phyloP scores from a whole-genome alignment of 495 filamentous ascomycete species.

The Podospora pseudocomata region DNA sequence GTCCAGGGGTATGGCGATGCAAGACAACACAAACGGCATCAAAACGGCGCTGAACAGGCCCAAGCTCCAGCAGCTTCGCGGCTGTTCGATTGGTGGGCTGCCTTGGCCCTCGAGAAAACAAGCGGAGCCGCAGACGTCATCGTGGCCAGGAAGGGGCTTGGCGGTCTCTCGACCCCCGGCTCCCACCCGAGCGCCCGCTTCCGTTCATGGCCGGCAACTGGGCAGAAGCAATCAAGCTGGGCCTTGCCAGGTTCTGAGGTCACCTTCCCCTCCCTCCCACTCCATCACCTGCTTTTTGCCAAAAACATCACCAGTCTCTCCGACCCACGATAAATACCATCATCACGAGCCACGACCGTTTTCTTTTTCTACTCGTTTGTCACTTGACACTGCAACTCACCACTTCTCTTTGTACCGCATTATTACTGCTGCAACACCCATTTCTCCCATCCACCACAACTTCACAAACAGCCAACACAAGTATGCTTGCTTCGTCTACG shows the following conservation, averaged over 20 bases:
- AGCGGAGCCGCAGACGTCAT: background rate
- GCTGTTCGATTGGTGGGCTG: background rate
- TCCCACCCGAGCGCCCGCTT: background rate
- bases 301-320: background rate
- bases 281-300: slow-evolving; percentile 9
- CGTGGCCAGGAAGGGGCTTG: background rate
- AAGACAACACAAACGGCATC: background rate
- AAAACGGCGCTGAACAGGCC: background rate
- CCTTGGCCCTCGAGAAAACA: background rate
- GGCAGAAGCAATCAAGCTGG: background rate
- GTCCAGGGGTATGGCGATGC: too few species aligned
- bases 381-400: background rate
- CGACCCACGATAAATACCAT: slow-evolving; percentile 1
- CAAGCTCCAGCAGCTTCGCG: background rate
- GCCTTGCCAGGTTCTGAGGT: slow-evolving; percentile 15
- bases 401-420: background rate
- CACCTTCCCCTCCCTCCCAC: slow-evolving; percentile 7
- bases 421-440: background rate
- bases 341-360: background rate
- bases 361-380: background rate
- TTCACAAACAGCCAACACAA: background rate
- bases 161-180: background rate
- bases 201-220: background rate
- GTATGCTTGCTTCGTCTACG: too few species aligned
- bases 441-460: slow-evolving; percentile 3